phyloP scores from a whole-genome alignment of 2,329 filamentous ascomycete genomes.

The Xylaria sp. region DNA sequence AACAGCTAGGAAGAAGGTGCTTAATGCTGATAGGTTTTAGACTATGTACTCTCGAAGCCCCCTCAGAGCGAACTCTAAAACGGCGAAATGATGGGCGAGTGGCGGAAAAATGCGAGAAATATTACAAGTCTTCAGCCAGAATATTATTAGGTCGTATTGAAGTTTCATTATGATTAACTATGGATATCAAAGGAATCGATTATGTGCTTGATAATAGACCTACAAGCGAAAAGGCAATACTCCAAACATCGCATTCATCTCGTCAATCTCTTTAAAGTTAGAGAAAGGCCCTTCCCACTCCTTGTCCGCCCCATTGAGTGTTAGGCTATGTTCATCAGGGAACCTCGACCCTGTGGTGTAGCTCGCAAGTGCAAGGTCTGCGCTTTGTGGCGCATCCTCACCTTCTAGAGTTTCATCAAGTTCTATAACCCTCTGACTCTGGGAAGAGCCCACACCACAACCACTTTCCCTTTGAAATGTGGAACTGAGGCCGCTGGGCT shows the following conservation, averaged over 20 bases:
- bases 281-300: constrained; percentile 7
- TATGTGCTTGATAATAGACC: no score
- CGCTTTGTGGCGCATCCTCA: not conserved
- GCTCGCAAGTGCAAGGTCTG: not conserved
- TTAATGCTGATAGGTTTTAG: no score
- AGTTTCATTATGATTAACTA: no score
- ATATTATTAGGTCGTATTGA: no score
- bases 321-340: not conserved
- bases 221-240: not conserved
- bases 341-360: not conserved
- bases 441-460: not conserved
- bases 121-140: no score
- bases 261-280: not conserved
- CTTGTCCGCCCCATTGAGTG: not conserved
- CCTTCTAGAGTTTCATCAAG: not conserved
- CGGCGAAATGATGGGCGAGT: no score
- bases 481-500: not conserved
- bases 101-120: no score
- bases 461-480: not conserved
- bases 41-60: no score
- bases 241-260: not conserved
- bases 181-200: no score
- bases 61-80: no score
- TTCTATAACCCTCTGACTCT: not conserved
- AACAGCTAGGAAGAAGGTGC: no score